Evolutionary conservation across 192 early-diverging fungal species (phyloP).

Genomic region (Gaertneriomyces semiglobifer): DNA sequence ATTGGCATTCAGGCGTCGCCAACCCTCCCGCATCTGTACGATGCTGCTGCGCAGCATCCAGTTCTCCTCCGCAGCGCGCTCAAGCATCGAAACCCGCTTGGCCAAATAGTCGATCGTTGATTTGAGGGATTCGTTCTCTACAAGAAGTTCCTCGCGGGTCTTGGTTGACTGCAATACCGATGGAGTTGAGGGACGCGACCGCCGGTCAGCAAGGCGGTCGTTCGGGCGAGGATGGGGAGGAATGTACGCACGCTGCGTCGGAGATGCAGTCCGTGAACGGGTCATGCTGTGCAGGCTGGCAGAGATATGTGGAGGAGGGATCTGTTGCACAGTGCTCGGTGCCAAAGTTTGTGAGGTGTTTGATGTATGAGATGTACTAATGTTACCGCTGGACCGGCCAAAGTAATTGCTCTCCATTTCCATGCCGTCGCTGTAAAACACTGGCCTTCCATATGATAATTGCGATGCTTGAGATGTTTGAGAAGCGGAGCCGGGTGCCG

Average conservation of each 20-base stretch:
- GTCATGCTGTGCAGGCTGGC: too few relatives aligned
- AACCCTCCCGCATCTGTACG: constrained; percentile 65
- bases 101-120: constrained; percentile 59
- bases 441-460: constrained; percentile 5
- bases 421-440: constrained; percentile 18
- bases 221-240: too few relatives aligned
- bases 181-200: background rate
- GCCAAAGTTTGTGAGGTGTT: too few relatives aligned
- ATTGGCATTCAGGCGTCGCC: constrained; percentile 29
- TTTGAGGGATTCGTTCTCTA: constrained; percentile 67
- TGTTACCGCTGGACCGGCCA: constrained; percentile 2
- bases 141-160: constrained; percentile 60
- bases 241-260: too few relatives aligned
- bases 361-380: too few relatives aligned
- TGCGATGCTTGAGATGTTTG: background rate
- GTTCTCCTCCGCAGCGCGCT: constrained; percentile 61
- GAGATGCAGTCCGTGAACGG: too few relatives aligned
- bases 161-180: constrained; percentile 27
- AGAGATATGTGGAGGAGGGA: too few relatives aligned
- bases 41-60: constrained; percentile 60
- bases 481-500: background rate
- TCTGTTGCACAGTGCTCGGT: too few relatives aligned
- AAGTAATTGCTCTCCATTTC: constrained; percentile 30
- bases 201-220: too few relatives aligned
- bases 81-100: constrained; percentile 47